These are phyloP conservation scores for Dendrobium catenatum DNA, from an alignment of 106 monocot species.

Conservation along the genomic window DNA sequence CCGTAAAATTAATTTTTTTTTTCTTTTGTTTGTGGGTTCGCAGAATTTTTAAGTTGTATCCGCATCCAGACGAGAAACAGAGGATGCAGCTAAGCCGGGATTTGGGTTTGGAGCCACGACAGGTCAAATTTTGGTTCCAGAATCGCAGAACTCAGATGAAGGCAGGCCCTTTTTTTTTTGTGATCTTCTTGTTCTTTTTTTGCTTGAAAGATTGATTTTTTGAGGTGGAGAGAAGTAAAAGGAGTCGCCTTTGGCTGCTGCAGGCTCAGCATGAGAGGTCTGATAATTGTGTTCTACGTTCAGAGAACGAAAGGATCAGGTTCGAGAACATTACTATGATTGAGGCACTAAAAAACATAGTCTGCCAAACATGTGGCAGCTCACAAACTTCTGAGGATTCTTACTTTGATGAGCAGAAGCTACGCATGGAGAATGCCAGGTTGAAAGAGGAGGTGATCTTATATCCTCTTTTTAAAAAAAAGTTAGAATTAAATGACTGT, in stretches of 20 bases:
- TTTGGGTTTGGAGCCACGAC: slow-evolving; percentile 42
- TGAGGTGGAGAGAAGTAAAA: too few species aligned
- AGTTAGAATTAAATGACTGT: background rate
- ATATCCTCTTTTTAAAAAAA: background rate
- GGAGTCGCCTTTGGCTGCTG: background rate
- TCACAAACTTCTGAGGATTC: slow-evolving; percentile 42
- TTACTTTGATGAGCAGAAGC: slow-evolving; percentile 80
- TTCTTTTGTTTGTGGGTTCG: background rate
- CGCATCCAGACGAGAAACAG: slow-evolving; percentile 80
- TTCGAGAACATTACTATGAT: slow-evolving; percentile 53
- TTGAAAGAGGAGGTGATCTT: slow-evolving; percentile 79
- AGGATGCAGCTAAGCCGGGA: slow-evolving; percentile 67
- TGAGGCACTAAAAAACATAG: slow-evolving; percentile 41
- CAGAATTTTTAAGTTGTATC: slow-evolving; percentile 54
- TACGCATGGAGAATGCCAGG: slow-evolving; percentile 74
- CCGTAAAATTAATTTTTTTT: background rate
- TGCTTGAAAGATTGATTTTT: background rate
- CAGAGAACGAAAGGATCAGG: slow-evolving; percentile 64
- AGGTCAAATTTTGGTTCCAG: slow-evolving; percentile 88
- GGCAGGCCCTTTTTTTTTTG: slow-evolving; percentile 12
- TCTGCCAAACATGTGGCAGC: slow-evolving; percentile 47
- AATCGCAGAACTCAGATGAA: slow-evolving; percentile 67
- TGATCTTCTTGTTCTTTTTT: background rate
- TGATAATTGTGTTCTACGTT: slow-evolving; percentile 46
- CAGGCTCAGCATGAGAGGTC: slow-evolving; percentile 60